Base-by-base conservation (phyloP, 495 filamentous ascomycete genomes). In the Filosporella fistucella region DNA sequence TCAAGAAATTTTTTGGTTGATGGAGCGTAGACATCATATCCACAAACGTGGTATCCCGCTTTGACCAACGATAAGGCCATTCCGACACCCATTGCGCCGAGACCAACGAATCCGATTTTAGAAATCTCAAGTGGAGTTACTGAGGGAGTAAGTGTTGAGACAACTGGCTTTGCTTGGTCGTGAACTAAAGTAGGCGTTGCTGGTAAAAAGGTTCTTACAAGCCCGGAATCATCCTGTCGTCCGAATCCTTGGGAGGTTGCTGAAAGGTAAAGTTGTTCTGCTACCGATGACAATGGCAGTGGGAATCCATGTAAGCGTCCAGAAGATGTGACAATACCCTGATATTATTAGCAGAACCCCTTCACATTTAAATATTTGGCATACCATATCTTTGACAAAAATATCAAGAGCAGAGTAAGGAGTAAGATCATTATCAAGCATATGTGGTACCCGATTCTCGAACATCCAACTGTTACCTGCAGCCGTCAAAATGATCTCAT, bases 1-100 rank as follows among this genome's bases (percentile, higher is more conserved):
- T 72, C 67, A 42, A 74, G 61, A 68, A 91, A 87, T 8, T 71
- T 74, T 38, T 86, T 77, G 12, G 88, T 69, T 0, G 84, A 77
- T 13, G 82, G 80, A 1, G 68, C 70, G 80, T 38, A 88, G 42
- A 89, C 74, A 59, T 91, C 86, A 59, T 79, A 91, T 44, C 83
- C 85, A 34, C 76, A 83, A 11, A 91, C 84, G 1, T 68, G 43
- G 59, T 83, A 87, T 47, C 84, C 83, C 36, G 79, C 66, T 57
- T 82, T 82, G 49, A 89, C 68, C 36, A 91, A 77, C 54, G 88
- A 75, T 33, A 77, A 82, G 54, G 86, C 86, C 84, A 91, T 91
- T 53, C 86, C 85, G 58, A 85, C 84, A 58, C 86, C 86, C 86
- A 91, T 91, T 65, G 86, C 86, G 49, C 86, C 86, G 9, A 91